Evolutionary conservation across 495 filamentous ascomycete species (phyloP).

Genomic region (Clohesyomyces aquaticus): DNA sequence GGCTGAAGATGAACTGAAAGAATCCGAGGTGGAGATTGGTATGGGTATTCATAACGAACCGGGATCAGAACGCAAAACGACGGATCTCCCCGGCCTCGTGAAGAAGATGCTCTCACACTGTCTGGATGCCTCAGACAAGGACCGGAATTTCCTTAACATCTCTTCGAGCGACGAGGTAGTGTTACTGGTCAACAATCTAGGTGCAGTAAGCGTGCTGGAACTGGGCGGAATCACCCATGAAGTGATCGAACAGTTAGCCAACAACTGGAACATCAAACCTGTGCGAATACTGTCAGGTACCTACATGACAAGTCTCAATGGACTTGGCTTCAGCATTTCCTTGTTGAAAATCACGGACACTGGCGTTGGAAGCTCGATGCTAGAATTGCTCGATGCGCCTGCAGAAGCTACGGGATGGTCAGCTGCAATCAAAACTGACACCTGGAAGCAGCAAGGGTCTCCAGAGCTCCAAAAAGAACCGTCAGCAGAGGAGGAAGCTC

Average conservation of each 20-base stretch:
- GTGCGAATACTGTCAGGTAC: slow-evolving; percentile 68
- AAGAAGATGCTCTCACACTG: slow-evolving; percentile 79
- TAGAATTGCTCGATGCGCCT: slow-evolving; percentile 84
- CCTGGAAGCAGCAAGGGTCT: slow-evolving; percentile 55
- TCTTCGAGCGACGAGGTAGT: slow-evolving; percentile 67
- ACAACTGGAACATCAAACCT: slow-evolving; percentile 71
- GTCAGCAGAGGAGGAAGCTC: slow-evolving; percentile 52
- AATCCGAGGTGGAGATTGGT: slow-evolving; percentile 85
- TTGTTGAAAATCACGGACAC: slow-evolving; percentile 81
- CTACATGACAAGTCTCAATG: slow-evolving; percentile 88
- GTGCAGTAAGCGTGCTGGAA: slow-evolving; percentile 87
- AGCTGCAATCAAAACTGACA: slow-evolving; percentile 61
- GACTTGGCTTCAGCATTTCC: slow-evolving; percentile 87
- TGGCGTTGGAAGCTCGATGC: slow-evolving; percentile 74
- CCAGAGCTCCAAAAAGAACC: slow-evolving; percentile 37
- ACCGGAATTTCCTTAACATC: slow-evolving; percentile 77
- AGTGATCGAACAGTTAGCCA: slow-evolving; percentile 74
- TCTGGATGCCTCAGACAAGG: slow-evolving; percentile 75
- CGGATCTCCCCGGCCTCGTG: slow-evolving; percentile 71
- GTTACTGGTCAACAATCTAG: slow-evolving; percentile 89
- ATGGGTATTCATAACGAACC: slow-evolving; percentile 99
- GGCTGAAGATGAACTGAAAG: slow-evolving; percentile 59
- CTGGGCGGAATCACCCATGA: slow-evolving; percentile 88
- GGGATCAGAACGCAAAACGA: slow-evolving; percentile 71
- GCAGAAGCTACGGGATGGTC: slow-evolving; percentile 87